phyloP scores from a whole-genome alignment of 2,329 filamentous ascomycete genomes.

The Thielaviopsis populi region DNA sequence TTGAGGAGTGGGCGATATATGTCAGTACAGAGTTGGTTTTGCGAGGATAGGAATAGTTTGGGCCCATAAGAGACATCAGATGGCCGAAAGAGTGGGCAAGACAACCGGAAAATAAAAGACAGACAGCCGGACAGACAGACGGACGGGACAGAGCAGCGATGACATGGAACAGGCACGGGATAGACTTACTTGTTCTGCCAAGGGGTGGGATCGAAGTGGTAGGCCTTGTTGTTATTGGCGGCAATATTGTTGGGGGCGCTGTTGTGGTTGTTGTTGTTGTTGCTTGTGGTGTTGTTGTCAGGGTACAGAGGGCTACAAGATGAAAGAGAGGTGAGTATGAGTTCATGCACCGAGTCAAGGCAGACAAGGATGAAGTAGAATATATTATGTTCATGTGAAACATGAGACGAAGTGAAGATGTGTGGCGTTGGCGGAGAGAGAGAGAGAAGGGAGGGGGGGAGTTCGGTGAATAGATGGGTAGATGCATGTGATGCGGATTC shows the following conservation, averaged over 20 bases:
- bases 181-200: slow-evolving; percentile 17
- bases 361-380: neutral
- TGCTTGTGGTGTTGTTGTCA: slow-evolving; percentile 1
- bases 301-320: slow-evolving; percentile 7
- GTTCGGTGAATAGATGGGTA: neutral
- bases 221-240: slow-evolving; percentile 9
- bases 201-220: slow-evolving; percentile 15
- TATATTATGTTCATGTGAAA: neutral
- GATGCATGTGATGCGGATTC: neutral
- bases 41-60: neutral
- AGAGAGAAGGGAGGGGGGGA: neutral
- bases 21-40: neutral
- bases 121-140: neutral
- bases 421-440: neutral
- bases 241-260: neutral
- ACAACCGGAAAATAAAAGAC: neutral
- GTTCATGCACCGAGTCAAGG: neutral
- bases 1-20: slow-evolving; percentile 2
- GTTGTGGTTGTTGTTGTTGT: neutral
- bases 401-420: neutral
- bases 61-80: neutral
- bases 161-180: neutral
- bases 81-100: neutral
- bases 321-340: slow-evolving; percentile 5
- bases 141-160: neutral